Evolutionary conservation across 352 stramenopile genomes (phyloP).

Genomic region (Globisporangium orthogonon): DNA sequence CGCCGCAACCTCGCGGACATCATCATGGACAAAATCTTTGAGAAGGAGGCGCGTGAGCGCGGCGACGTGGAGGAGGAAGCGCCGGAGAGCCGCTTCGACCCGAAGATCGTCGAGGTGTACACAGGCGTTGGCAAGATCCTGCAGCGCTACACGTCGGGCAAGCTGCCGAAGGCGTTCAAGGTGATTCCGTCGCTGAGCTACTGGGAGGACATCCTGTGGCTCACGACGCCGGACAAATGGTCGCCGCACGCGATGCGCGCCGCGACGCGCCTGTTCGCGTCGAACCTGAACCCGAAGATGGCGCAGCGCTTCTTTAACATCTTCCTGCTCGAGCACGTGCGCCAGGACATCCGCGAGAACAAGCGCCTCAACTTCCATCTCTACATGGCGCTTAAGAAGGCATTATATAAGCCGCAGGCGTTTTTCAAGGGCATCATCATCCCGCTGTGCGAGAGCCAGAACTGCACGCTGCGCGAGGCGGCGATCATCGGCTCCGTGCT

Average conservation of each 20-base stretch:
- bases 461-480: conserved; percentile 97
- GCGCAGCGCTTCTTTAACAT: conserved; percentile 99
- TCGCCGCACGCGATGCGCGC: conserved; percentile 97
- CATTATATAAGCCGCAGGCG: conserved; percentile 98
- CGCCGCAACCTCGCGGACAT: conserved; percentile 96
- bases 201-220: conserved; percentile 98
- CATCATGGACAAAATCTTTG: conserved; percentile 99
- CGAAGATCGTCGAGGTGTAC: conserved; percentile 98
- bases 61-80: conserved; percentile 66
- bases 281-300: conserved; percentile 99
- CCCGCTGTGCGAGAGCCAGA: conserved; percentile 91
- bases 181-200: conserved; percentile 98
- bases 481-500: conserved; percentile 97
- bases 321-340: conserved; percentile 95
- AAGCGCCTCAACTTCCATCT: conserved; percentile 99
- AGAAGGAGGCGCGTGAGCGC: conserved; percentile 91
- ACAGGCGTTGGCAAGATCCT: conserved; percentile 97
- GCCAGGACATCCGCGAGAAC: conserved; percentile 96
- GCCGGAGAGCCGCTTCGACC: conserved; percentile 70
- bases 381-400: conserved; percentile 98
- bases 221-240: conserved; percentile 97
- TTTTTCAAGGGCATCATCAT: conserved; percentile 99
- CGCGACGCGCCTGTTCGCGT: conserved; percentile 97
- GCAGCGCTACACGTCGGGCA: conserved; percentile 95
- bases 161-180: conserved; percentile 99